Conservation (phyloP, 2,329 filamentous ascomycete species). For the Zasmidium angulare region DNA sequence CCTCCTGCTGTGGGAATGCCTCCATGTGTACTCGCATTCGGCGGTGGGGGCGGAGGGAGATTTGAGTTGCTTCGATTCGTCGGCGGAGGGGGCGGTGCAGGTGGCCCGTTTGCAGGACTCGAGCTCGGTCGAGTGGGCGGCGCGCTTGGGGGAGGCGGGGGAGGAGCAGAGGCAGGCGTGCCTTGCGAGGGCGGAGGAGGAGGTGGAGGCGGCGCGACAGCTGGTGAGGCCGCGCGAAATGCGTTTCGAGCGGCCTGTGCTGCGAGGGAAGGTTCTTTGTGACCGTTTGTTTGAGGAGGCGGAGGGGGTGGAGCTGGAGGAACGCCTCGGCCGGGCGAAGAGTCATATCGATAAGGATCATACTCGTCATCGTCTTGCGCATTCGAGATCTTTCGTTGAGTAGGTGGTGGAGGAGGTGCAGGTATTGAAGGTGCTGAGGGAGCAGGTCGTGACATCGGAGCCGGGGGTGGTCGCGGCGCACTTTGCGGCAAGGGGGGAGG, state of each 20-base stretch:
- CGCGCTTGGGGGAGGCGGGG: slow-evolving; percentile 28
- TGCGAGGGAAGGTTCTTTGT: slow-evolving; percentile 49
- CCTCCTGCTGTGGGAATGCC: slow-evolving; percentile 32
- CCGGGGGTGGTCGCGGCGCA: slow-evolving; percentile 37
- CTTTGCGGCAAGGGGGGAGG: slow-evolving; percentile 40
- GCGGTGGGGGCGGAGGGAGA: slow-evolving; percentile 33
- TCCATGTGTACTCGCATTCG: slow-evolving; percentile 28
- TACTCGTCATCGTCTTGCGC: slow-evolving; percentile 23
- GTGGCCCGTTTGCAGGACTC: slow-evolving; percentile 3
- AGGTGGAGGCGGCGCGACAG: slow-evolving; percentile 36
- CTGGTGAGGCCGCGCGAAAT: slow-evolving; percentile 41
- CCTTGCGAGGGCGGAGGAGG: slow-evolving; percentile 32
- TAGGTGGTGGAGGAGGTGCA: slow-evolving; percentile 58
- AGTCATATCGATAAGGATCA: slow-evolving; percentile 24
- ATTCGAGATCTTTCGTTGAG: slow-evolving; percentile 14
- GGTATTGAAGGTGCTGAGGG: slow-evolving; percentile 18
- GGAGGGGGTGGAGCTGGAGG: slow-evolving; percentile 60
- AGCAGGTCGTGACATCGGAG: slow-evolving; percentile 14
- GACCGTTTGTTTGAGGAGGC: slow-evolving; percentile 39
- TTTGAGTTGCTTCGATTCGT: slow-evolving; percentile 23
- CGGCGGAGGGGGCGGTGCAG: slow-evolving; percentile 44
- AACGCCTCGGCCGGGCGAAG: slow-evolving; percentile 31
- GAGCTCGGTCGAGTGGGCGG: slow-evolving; percentile 34
- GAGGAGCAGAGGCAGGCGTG: slow-evolving; percentile 32
- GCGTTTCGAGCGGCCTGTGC: slow-evolving; percentile 61